Conservation (phyloP, 139 green algal genomes). For the Pseudopediastrum boryanum region DNA sequence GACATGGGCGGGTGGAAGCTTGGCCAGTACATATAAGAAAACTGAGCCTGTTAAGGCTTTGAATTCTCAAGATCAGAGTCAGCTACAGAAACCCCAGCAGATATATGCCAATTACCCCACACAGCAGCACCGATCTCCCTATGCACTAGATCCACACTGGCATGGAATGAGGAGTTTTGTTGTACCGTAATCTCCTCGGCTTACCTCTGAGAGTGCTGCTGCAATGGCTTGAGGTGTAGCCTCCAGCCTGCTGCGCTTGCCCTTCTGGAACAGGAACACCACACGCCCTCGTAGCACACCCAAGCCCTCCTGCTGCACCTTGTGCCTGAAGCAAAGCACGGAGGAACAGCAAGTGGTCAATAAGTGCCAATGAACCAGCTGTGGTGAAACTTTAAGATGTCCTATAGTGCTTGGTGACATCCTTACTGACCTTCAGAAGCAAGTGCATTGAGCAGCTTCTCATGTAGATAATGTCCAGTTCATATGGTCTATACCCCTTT, state of each 20-base stretch:
- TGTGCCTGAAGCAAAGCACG: conserved; percentile 30
- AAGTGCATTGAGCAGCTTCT: too few species aligned
- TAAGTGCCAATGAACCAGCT: not conserved
- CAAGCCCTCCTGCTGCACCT: conserved; percentile 53
- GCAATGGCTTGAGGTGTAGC: not conserved
- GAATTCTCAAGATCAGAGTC: not conserved
- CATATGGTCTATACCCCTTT: too few species aligned
- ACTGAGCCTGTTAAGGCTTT: too few species aligned
- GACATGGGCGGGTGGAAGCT: too few species aligned
- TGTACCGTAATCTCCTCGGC: not conserved
- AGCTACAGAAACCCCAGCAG: not conserved
- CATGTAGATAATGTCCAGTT: too few species aligned
- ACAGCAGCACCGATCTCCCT: conserved; percentile 4
- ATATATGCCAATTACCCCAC: too few species aligned
- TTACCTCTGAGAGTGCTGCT: not conserved
- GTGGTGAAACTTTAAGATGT: too few species aligned
- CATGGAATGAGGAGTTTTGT: not conserved
- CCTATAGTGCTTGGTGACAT: too few species aligned
- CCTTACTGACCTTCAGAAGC: too few species aligned
- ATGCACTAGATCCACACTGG: too few species aligned
- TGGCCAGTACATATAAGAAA: too few species aligned
- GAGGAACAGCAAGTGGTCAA: not conserved
- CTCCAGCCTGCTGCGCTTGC: conserved; percentile 36
- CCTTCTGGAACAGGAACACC: conserved; percentile 51
- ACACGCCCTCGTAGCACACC: conserved; percentile 46